Base-by-base conservation (phyloP, 1,284 basidiomycete species). In the Ustilago xerochloae region DNA sequence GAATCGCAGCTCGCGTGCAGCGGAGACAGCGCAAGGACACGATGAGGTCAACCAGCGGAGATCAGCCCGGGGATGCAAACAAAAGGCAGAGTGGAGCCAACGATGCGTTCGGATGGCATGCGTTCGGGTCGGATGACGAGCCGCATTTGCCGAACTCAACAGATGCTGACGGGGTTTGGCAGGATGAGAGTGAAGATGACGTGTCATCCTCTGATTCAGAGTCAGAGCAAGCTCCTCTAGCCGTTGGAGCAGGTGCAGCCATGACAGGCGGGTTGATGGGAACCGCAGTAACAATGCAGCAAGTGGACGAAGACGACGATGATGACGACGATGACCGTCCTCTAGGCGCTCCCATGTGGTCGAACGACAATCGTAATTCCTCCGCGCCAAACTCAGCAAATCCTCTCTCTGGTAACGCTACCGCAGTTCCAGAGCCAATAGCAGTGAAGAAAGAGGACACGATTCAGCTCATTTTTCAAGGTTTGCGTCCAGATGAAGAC, bases 241-340 rank as follows among this genome's bases (percentile, higher is more conserved):
- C 33, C 22, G 20, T 43, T 16, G n/a, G 20, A 10, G 15, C 13
- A 26, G 24, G 54, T 36, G 33, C 41, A 45, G 24, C 52, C 20
- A 38, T n/a, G 13, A 39, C 41, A n/a, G 56, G 41, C 7, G 57
- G 48, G 1, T 18, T 62, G 16, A 20, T 43, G 6, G 70, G 70
- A 5, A 69, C 65, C 16, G 54, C 65, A 24, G 71, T 64, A 18
- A 74, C 62, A 10, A 59, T 69, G 62, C 71, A 62, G 47, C 72
- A 63, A 35, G 39, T 55, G 12, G 66, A 74, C 36, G 62, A 68
- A 30, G 71, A 64, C 18, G 71, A 74, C 28, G 65, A 74, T 30
- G 71, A 74, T 24, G 72, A 75, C 16, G 71, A 75, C 28, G 72
- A 75, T 33, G 71, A 74, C 29, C 62, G 64, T n/a, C 71, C 71